Evolutionary conservation across 164 flowering plant species (phyloP).

Genomic region (Aristolochia contorta): DNA sequence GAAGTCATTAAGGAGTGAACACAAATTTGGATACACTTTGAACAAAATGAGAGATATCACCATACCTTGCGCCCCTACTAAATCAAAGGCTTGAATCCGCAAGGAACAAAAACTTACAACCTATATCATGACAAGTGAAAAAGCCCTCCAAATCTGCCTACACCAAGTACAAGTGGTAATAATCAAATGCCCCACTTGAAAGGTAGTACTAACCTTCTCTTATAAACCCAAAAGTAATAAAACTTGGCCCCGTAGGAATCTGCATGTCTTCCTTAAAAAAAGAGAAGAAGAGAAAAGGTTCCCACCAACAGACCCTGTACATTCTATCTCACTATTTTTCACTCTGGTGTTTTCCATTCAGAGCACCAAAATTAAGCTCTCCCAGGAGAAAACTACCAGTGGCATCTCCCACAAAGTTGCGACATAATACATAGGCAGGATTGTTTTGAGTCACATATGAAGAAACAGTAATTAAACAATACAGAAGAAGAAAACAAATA

Average conservation of each 20-base stretch:
- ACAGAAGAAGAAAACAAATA: not conserved
- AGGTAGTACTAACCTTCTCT: not conserved
- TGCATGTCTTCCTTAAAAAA: constrained; percentile 4
- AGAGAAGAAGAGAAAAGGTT: constrained; percentile 4
- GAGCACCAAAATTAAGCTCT: constrained; percentile 40
- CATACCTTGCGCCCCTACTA: not conserved
- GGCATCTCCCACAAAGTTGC: constrained; percentile 17
- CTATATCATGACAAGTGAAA: not conserved
- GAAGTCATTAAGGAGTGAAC: too few relatives aligned
- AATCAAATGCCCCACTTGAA: not conserved
- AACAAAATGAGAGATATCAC: not conserved
- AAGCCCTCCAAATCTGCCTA: not conserved
- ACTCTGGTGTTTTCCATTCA: constrained; percentile 18
- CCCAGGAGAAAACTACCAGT: constrained; percentile 22
- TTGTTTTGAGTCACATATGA: not conserved
- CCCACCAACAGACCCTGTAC: constrained; percentile 18
- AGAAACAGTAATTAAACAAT: not conserved
- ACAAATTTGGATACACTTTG: not conserved
- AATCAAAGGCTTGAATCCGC: not conserved
- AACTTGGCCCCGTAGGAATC: not conserved
- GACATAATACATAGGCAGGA: constrained; percentile 17
- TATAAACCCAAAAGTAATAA: constrained; percentile 1
- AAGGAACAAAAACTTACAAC: not conserved
- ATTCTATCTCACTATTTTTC: constrained; percentile 16
- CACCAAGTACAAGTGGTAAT: not conserved